Conservation (phyloP, 371 early-diverging fungal species). For the Apophysomyces sp. region DNA sequence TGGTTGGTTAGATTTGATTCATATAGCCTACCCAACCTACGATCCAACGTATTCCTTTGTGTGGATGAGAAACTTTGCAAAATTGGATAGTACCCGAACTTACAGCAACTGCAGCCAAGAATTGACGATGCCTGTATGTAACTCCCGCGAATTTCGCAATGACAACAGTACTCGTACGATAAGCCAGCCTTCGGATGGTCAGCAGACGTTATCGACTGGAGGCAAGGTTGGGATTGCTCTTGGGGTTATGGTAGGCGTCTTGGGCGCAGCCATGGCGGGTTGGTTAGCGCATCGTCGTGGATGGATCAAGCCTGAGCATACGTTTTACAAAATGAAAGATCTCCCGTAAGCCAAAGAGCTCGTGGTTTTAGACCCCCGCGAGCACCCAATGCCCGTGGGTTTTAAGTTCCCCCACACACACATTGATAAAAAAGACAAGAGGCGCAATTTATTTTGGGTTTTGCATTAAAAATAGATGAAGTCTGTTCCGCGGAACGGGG, state of each 20-base stretch:
- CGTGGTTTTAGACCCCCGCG: background rate
- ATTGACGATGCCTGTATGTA: background rate
- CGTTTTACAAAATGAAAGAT: background rate
- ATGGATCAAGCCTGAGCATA: background rate
- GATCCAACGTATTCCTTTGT: slow-evolving; percentile 24
- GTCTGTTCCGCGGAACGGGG: background rate
- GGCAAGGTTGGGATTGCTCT: slow-evolving; percentile 42
- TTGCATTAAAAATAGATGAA: slow-evolving; percentile 1
- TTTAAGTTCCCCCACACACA: background rate
- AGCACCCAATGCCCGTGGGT: background rate
- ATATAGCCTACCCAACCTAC: slow-evolving; percentile 45
- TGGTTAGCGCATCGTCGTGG: slow-evolving; percentile 11
- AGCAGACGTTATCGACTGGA: slow-evolving; percentile 22
- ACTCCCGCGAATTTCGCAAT: background rate
- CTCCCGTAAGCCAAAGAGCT: background rate
- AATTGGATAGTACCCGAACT: slow-evolving; percentile 10
- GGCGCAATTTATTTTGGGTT: background rate
- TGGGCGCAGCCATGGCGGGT: slow-evolving; percentile 14
- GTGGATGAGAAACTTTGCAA: slow-evolving; percentile 47
- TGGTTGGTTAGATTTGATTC: slow-evolving; percentile 12
- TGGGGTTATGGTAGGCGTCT: slow-evolving; percentile 34
- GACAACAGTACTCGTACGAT: background rate
- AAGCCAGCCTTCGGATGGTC: background rate
- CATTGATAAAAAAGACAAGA: background rate
- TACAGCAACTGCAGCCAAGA: background rate